A percentile compares a stretch with the other conserved stretches of the same genome.
These are phyloP conservation scores for Vitis riparia DNA, from an alignment of 164 flowering plant genomes.

Conservation along the genomic window DNA sequence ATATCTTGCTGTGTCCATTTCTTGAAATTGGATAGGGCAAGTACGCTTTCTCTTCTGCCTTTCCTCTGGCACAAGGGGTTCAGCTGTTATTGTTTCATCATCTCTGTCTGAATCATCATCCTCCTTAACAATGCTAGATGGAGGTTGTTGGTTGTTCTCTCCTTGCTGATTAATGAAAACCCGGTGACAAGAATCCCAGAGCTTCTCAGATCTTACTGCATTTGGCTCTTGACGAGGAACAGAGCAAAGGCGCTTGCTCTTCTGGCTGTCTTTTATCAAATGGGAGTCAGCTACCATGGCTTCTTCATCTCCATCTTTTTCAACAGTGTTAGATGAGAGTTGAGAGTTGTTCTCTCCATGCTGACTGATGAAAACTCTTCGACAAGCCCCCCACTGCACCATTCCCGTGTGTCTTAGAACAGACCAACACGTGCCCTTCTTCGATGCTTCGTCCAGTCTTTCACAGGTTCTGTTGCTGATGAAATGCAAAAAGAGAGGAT, in stretches of 20 bases:
- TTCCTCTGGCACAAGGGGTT: slow-evolving; percentile 3
- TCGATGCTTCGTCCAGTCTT: slow-evolving; percentile 7
- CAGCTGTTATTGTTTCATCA: slow-evolving; percentile 10
- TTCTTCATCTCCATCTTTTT: slow-evolving; percentile 1
- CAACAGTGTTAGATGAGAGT: slow-evolving; percentile 1
- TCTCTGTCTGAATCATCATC: neutral
- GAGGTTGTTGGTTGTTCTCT: neutral
- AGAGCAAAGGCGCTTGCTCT: neutral
- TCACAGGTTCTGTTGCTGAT: neutral
- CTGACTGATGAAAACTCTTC: neutral
- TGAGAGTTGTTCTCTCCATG: neutral
- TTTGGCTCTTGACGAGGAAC: too few species aligned
- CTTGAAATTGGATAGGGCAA: neutral
- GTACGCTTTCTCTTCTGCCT: slow-evolving; percentile 10
- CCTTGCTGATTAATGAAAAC: neutral
- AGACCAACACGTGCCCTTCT: slow-evolving; percentile 19
- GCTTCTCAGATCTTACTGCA: too few species aligned
- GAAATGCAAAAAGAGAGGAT: slow-evolving; percentile 3
- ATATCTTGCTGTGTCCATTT: slow-evolving; percentile 1
- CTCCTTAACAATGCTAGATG: slow-evolving; percentile 1
- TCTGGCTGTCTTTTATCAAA: neutral
- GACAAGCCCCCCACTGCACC: slow-evolving; percentile 15
- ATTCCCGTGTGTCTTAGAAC: slow-evolving; percentile 11
- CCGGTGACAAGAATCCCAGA: too few species aligned
- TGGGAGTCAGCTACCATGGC: neutral